Base-by-base conservation (phyloP, 2,329 filamentous ascomycete genomes). In the Leptographium wingfieldii region DNA sequence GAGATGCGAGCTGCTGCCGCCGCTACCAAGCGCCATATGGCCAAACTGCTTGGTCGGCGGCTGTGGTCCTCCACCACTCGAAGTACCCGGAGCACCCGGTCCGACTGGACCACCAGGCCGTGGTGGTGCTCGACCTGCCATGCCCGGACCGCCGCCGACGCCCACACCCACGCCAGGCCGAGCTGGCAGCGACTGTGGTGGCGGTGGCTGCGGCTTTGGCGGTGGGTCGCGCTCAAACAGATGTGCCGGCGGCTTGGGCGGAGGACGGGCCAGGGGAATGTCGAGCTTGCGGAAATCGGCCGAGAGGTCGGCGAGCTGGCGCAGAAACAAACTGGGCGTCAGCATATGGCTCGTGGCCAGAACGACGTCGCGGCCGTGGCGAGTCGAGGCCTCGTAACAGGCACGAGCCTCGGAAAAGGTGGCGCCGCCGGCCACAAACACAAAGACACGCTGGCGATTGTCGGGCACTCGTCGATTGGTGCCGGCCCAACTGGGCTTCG, bases 401-500 rank as follows among this genome's bases (percentile, higher is more conserved):
- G 85, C 81, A 33, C 94, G 84, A 38, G 89, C 82, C 73, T 99
- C 94, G 5, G 90, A 91, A 71, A 92, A 96, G 0, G 94, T 97
- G 25, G 94, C 94, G 53, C 94, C 94, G 55, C 94, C 94, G 1
- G 92, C 94, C 80, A 97, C 87, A 70, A 96, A 97, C 19, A 97
- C 86, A 61, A 99, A 88, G 59, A 97, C 81, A 58, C 94, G 85
- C 71, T 99, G 94, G 58, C 87, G 84, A 65, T 92, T 95, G 70
- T 97, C 92, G 62, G 79, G 83, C 61, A 77, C 85, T 33, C 84
- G 82, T 54, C 87, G 80, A 52, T 90, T 85, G 11, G 88, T 86
- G 58, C 90, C 89, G 2, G 94, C 94, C 94, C 94, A 99, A 51
- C 92, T 96, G 1, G 92, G 94, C 68, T 96, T 95, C 19, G 91